phyloP scores from a whole-genome alignment of 164 flowering plant genomes.

The Cinnamomum chago region DNA sequence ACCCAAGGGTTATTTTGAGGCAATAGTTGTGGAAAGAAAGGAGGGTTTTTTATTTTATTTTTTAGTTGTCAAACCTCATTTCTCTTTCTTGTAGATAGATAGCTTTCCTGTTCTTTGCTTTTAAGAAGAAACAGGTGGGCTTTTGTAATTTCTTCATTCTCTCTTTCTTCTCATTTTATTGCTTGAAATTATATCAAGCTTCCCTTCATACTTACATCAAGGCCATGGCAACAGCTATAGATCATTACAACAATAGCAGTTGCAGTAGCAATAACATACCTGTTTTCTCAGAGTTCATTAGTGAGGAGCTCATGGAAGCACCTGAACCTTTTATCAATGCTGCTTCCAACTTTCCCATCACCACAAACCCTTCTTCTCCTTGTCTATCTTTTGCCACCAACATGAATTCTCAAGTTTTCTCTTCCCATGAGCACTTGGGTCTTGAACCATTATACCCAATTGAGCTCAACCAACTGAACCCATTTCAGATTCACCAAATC shows the following conservation, averaged over 20 bases:
- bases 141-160: constrained; percentile 3
- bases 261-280: constrained; percentile 14
- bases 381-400: constrained; percentile 31
- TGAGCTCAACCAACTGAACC: constrained; percentile 49
- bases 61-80: constrained; percentile 38
- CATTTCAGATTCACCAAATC: constrained; percentile 58
- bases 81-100: constrained; percentile 9
- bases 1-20: constrained; percentile 33
- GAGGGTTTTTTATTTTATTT: constrained; percentile 44
- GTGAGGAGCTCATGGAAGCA: constrained; percentile 88
- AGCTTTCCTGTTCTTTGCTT: constrained; percentile 41
- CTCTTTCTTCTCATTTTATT: background rate
- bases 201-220: background rate
- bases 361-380: background rate
- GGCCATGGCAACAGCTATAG: constrained; percentile 60
- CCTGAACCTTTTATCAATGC: constrained; percentile 88
- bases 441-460: constrained; percentile 29
- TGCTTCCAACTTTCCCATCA: constrained; percentile 37
- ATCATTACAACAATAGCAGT: constrained; percentile 30
- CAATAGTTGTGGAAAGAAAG: too few relatives aligned
- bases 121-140: constrained; percentile 44
- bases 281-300: constrained; percentile 26
- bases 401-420: constrained; percentile 19
- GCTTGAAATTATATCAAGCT: background rate
- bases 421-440: constrained; percentile 20